phyloP scores from a whole-genome alignment of 371 early-diverging fungal species.

The Mucor lusitanicus region DNA sequence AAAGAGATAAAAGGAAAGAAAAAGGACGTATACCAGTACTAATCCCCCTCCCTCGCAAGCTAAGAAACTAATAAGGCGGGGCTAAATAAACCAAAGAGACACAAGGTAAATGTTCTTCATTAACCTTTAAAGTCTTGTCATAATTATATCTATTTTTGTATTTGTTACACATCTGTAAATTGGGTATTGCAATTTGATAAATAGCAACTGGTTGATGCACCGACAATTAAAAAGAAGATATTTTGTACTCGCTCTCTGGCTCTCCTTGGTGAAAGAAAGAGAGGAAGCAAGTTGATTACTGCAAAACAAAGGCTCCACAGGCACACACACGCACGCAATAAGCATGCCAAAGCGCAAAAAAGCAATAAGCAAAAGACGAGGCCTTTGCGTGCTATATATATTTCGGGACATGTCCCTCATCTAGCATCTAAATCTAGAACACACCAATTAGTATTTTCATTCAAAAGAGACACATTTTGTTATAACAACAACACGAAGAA shows the following conservation, averaged over 20 bases:
- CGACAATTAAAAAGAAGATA: slow-evolving; percentile 3
- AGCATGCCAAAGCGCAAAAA: neutral
- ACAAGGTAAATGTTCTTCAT: neutral
- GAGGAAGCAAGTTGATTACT: neutral
- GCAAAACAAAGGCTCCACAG: neutral
- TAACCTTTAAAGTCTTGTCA: slow-evolving; percentile 15
- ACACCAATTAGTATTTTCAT: neutral
- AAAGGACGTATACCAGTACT: neutral
- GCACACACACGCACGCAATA: neutral
- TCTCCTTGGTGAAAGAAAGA: neutral
- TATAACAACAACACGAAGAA: neutral
- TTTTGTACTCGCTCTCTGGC: neutral
- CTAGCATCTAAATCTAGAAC: neutral
- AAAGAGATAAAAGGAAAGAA: slow-evolving; percentile 7
- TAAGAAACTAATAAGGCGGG: slow-evolving; percentile 14
- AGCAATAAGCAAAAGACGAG: neutral
- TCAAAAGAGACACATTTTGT: neutral
- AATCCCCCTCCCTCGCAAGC: neutral
- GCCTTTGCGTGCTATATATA: neutral
- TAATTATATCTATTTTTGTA: slow-evolving; percentile 25
- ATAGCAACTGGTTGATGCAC: slow-evolving; percentile 5
- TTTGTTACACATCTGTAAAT: slow-evolving; percentile 26
- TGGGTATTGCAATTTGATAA: slow-evolving; percentile 9
- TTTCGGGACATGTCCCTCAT: neutral
- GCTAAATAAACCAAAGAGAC: neutral